Evolutionary conservation across 2,329 filamentous ascomycete species (phyloP).

Genomic region (Neonectria punicea): DNA sequence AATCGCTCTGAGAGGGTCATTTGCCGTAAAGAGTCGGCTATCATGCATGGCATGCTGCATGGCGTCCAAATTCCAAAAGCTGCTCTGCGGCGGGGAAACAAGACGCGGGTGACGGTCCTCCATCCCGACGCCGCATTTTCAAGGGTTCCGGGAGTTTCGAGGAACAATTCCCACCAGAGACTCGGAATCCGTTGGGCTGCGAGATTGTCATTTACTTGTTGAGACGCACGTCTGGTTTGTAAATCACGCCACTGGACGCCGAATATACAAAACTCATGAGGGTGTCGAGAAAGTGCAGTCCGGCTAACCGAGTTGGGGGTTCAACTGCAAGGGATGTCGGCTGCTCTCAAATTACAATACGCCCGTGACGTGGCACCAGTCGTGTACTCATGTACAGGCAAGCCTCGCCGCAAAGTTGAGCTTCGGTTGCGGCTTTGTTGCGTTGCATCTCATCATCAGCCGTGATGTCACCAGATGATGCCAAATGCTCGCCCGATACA

Average conservation of each 20-base stretch:
- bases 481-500: neutral
- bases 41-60: neutral
- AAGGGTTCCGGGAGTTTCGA: too few species aligned
- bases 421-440: neutral
- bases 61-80: neutral
- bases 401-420: neutral
- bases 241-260: neutral
- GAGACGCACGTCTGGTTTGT: neutral
- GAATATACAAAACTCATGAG: neutral
- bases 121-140: too few species aligned
- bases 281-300: constrained; percentile 1
- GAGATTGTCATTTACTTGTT: neutral
- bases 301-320: neutral
- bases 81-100: neutral
- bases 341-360: neutral
- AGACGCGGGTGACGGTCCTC: neutral
- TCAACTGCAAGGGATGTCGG: neutral
- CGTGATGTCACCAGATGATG: neutral
- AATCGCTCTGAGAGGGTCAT: neutral
- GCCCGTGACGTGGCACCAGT: neutral
- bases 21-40: neutral
- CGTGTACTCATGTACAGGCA: neutral
- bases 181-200: neutral
- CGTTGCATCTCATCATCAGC: neutral
- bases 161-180: neutral